phyloP scores from a whole-genome alignment of 305 asterid species.

The Rubia tinctorum region DNA sequence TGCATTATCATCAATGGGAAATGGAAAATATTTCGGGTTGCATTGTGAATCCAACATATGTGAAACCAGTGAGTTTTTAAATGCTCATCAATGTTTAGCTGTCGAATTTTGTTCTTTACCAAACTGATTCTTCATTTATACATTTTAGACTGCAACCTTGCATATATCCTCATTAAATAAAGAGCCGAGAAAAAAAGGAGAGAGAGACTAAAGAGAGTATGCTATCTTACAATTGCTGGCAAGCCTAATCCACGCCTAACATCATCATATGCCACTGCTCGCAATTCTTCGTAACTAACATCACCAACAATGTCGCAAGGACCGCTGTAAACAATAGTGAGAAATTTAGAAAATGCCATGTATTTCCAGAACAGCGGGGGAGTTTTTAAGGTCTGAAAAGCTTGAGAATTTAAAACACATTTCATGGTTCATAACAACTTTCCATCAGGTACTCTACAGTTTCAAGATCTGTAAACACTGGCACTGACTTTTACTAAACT shows the following conservation, averaged over 20 bases:
- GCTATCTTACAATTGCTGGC: constrained; percentile 67
- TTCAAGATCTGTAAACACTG: not conserved
- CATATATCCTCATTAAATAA: not conserved
- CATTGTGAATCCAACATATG: not conserved
- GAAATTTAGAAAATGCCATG: not conserved
- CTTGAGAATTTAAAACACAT: not conserved
- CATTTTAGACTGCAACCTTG: constrained; percentile 7
- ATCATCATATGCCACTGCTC: constrained; percentile 80
- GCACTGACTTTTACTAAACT: not conserved
- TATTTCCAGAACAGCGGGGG: not conserved
- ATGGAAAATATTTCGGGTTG: not conserved
- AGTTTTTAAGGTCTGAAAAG: not conserved
- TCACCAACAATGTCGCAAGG: constrained; percentile 91
- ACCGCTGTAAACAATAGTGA: constrained; percentile 44
- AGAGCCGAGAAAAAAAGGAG: constrained; percentile 10
- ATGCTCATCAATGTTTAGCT: not conserved
- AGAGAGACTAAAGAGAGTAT: constrained; percentile 1
- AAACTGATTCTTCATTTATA: not conserved
- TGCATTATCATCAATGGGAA: not conserved
- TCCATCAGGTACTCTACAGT: not conserved
- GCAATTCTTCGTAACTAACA: constrained; percentile 88
- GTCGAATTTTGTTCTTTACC: not conserved
- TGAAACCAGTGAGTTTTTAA: not conserved
- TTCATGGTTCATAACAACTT: too few species aligned
- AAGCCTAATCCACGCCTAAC: constrained; percentile 66